Conservation (phyloP, 495 filamentous ascomycete genomes). For the Penicillium crystallinum region DNA sequence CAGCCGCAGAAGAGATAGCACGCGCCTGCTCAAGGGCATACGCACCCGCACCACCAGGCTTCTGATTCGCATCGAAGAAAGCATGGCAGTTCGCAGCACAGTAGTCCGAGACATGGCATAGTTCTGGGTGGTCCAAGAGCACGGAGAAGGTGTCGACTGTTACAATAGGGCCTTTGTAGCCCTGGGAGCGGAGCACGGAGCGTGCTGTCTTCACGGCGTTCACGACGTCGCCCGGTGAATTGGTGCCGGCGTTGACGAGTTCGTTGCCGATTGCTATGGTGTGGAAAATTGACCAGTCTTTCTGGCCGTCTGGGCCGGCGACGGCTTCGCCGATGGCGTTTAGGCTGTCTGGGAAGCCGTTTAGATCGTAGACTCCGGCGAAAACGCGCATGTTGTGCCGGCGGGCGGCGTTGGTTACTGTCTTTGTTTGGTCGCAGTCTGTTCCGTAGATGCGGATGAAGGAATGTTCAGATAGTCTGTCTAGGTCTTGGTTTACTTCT, state of each 20-base stretch:
- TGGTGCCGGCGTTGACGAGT: slow-evolving; percentile 60
- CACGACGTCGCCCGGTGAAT: slow-evolving; percentile 46
- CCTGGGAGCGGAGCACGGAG: slow-evolving; percentile 48
- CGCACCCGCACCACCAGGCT: slow-evolving; percentile 53
- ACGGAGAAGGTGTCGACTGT: slow-evolving; percentile 74
- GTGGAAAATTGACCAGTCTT: slow-evolving; percentile 60
- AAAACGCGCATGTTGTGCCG: slow-evolving; percentile 61
- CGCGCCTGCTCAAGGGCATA: slow-evolving; percentile 53
- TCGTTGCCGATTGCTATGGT: slow-evolving; percentile 80
- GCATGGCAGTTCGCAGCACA: slow-evolving; percentile 78
- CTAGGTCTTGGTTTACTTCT: slow-evolving; percentile 60
- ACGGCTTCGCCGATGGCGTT: slow-evolving; percentile 50
- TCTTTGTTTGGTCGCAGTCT: slow-evolving; percentile 67
- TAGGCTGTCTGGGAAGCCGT: slow-evolving; percentile 49
- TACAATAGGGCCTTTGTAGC: slow-evolving; percentile 70
- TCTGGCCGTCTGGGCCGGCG: slow-evolving; percentile 20
- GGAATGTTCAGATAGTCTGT: slow-evolving; percentile 46
- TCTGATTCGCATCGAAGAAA: slow-evolving; percentile 67
- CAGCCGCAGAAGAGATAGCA: slow-evolving; percentile 45
- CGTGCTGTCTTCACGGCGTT: slow-evolving; percentile 54
- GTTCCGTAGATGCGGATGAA: slow-evolving; percentile 74
- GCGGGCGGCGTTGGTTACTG: slow-evolving; percentile 54
- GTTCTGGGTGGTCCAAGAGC: slow-evolving; percentile 55
- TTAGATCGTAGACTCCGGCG: slow-evolving; percentile 64
- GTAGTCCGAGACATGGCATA: slow-evolving; percentile 72